Evolutionary conservation across 192 early-diverging fungal genomes (phyloP).

Genomic region (Backusella luteola): DNA sequence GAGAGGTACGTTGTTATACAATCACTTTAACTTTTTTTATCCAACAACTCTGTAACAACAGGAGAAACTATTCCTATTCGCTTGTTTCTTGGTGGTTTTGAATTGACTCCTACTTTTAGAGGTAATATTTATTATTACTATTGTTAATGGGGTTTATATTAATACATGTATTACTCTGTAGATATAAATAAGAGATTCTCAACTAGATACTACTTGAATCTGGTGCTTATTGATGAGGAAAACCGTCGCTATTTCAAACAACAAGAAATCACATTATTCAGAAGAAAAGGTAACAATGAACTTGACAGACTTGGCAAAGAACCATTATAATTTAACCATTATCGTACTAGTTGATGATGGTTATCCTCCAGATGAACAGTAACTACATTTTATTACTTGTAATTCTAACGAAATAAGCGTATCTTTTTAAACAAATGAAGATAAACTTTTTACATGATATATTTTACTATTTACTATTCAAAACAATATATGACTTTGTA

Average conservation of each 20-base stretch:
- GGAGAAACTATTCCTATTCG: constrained; percentile 98
- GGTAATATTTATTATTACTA: neutral
- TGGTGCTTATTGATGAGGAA: constrained; percentile 98
- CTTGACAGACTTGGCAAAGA: neutral
- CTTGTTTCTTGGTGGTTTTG: constrained; percentile 94
- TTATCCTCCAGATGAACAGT: neutral
- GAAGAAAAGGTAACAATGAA: constrained; percentile 44
- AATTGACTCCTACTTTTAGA: constrained; percentile 96
- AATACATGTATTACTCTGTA: neutral
- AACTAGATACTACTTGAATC: constrained; percentile 94
- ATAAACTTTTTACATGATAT: too few relatives aligned
- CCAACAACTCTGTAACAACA: neutral
- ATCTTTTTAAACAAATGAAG: neutral
- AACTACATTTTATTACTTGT: neutral
- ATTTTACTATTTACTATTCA: too few relatives aligned
- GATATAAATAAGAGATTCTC: constrained; percentile 98
- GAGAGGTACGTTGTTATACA: constrained; percentile 24
- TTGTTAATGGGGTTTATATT: neutral
- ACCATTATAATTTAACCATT: neutral
- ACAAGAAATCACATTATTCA: constrained; percentile 90
- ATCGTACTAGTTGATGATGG: neutral
- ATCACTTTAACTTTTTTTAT: neutral
- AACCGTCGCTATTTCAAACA: constrained; percentile 99
- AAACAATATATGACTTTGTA: too few relatives aligned
- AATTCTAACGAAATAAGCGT: neutral